Percentiles rank a stretch among this genome's conserved stretches.
Evolutionary conservation across 169 alveolate species (phyloP).

Genomic region (Eimeria falciformis): DNA sequence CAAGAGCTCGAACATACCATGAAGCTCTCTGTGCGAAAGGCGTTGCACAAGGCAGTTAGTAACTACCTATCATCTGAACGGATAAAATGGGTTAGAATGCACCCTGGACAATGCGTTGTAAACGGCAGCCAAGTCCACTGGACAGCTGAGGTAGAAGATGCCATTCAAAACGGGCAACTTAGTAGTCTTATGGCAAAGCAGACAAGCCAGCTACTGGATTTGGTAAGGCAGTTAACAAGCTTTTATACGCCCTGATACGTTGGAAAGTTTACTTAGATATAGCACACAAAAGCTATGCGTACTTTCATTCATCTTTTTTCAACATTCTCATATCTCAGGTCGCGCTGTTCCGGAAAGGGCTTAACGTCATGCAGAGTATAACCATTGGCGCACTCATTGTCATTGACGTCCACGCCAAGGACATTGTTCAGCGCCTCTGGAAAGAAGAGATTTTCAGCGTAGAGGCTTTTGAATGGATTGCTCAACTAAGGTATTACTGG

Average conservation of each 20-base stretch:
- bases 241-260: too few relatives aligned
- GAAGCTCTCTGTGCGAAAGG: conserved; percentile 87
- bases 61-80: conserved; percentile 87
- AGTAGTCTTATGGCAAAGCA: conserved; percentile 83
- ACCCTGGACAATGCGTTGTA: conserved; percentile 95
- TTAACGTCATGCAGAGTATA: conserved; percentile 88
- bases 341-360: conserved; percentile 92
- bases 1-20: conserved; percentile 93
- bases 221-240: conserved; percentile 79
- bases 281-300: background rate
- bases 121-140: conserved; percentile 94
- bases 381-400: conserved; percentile 95
- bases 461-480: conserved; percentile 84
- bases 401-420: conserved; percentile 97
- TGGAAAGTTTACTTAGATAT: too few relatives aligned
- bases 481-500: conserved; percentile 97
- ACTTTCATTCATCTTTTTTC: background rate
- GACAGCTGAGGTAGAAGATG: conserved; percentile 95
- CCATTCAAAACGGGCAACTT: conserved; percentile 87
- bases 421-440: conserved; percentile 92
- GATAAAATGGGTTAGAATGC: conserved; percentile 93
- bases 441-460: conserved; percentile 77
- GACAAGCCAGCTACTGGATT: conserved; percentile 89
- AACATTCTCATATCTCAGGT: conserved; percentile 66
- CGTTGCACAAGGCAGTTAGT: conserved; percentile 33